Conservation (phyloP, 495 filamentous ascomycete species). For the Penicillium diatomitis region DNA sequence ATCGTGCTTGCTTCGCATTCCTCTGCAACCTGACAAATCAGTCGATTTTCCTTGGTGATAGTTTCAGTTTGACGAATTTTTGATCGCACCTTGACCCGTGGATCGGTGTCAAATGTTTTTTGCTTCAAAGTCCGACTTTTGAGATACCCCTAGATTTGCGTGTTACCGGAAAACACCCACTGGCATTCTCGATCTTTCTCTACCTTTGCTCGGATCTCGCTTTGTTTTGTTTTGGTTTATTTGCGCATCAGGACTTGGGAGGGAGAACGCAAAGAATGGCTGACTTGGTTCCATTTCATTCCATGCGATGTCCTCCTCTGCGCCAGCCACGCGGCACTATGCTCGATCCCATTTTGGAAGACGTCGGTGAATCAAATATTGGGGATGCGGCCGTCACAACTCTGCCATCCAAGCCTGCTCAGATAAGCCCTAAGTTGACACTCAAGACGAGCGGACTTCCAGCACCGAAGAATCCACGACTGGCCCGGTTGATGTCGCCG, state of each 20-base stretch:
- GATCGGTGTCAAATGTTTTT: conserved; percentile 34
- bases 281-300: conserved; percentile 49
- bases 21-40: conserved; percentile 2
- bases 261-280: conserved; percentile 43
- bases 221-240: too few species aligned
- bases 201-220: too few species aligned
- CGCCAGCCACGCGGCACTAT: conserved; percentile 61
- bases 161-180: conserved; percentile 5
- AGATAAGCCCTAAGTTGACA: conserved; percentile 27
- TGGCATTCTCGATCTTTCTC: conserved; percentile 8
- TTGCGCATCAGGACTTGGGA: background rate
- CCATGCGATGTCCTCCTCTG: conserved; percentile 46
- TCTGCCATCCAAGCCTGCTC: conserved; percentile 2
- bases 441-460: conserved; percentile 29
- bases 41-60: background rate
- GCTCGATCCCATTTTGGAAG: conserved; percentile 87
- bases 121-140: conserved; percentile 11
- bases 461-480: conserved; percentile 19
- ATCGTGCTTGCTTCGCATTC: conserved; percentile 3
- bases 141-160: conserved; percentile 31
- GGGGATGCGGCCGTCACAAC: conserved; percentile 8
- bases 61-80: background rate
- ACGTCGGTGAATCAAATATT: conserved; percentile 35
- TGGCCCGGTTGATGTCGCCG: conserved; percentile 27
- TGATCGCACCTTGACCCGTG: conserved; percentile 18